Conservation (phyloP, 2,329 filamentous ascomycete genomes). For the Myriosclerotinia curreyana region DNA sequence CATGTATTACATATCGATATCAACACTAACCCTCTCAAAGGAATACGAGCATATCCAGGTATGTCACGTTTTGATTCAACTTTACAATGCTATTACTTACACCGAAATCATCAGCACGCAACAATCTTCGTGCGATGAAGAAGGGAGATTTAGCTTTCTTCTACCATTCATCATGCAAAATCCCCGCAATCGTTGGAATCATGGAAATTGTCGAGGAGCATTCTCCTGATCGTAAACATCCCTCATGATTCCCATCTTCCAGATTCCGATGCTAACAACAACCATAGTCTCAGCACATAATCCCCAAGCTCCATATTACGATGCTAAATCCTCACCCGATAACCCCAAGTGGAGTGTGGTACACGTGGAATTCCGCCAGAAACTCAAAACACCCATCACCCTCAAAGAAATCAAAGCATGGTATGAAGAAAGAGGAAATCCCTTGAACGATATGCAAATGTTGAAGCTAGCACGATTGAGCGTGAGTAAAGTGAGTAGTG, state of each 20-base stretch:
- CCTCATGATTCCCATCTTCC: background rate
- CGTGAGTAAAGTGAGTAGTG: conserved; percentile 64
- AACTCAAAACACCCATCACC: conserved; percentile 69
- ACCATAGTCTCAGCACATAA: conserved; percentile 58
- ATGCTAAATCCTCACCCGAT: conserved; percentile 66
- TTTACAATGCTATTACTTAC: conserved; percentile 19
- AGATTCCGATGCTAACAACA: background rate
- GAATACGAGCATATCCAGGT: conserved; percentile 52
- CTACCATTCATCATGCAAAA: conserved; percentile 92
- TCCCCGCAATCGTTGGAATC: conserved; percentile 79
- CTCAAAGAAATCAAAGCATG: conserved; percentile 69
- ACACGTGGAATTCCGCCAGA: conserved; percentile 81
- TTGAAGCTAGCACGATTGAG: conserved; percentile 79
- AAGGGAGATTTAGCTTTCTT: conserved; percentile 92
- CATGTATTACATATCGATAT: conserved; percentile 5
- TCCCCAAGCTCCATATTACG: conserved; percentile 74
- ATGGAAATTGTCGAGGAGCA: conserved; percentile 89
- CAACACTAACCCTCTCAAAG: conserved; percentile 35
- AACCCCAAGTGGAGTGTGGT: conserved; percentile 85
- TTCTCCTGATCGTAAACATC: conserved; percentile 64
- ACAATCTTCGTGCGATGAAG: conserved; percentile 89
- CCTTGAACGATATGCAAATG: conserved; percentile 75
- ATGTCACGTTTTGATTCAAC: conserved; percentile 24
- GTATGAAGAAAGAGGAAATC: conserved; percentile 50
- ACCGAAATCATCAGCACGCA: conserved; percentile 59